These are phyloP conservation scores for Trichoderma gracile DNA, from an alignment of 2,329 filamentous ascomycete species.

Conservation along the genomic window DNA sequence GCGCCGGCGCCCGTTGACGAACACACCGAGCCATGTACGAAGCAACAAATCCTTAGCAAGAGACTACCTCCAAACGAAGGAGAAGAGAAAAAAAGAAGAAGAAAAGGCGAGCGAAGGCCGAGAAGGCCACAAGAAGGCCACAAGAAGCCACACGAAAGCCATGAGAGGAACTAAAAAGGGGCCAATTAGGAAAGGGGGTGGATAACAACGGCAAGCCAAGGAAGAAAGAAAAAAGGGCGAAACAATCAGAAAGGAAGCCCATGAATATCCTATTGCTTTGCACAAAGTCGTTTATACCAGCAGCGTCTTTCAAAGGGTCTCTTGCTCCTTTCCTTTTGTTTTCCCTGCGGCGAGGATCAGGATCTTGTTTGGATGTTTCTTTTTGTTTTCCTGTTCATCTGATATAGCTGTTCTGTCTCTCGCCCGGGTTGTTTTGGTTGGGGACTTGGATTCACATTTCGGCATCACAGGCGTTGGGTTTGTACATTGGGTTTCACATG, in stretches of 20 bases:
- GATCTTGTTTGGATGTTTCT: neutral
- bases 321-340: neutral
- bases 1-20: conserved; percentile 34
- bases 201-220: neutral
- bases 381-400: neutral
- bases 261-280: neutral
- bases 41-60: too few species aligned
- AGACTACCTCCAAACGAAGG: too few species aligned
- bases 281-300: conserved; percentile 10
- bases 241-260: neutral
- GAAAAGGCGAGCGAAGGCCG: too few species aligned
- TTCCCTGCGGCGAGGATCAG: neutral
- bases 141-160: too few species aligned
- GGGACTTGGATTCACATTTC: neutral
- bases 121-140: neutral
- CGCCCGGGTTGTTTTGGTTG: neutral
- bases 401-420: neutral
- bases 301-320: neutral
- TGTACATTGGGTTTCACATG: neutral
- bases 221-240: neutral
- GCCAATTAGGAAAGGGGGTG: neutral
- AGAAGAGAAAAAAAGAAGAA: too few species aligned
- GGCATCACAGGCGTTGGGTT: conserved; percentile 1
- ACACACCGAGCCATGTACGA: conserved; percentile 35
- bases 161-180: too few species aligned